Conservation (phyloP, 1,139 yeast genomes). For the Suhomyces kunorum region DNA sequence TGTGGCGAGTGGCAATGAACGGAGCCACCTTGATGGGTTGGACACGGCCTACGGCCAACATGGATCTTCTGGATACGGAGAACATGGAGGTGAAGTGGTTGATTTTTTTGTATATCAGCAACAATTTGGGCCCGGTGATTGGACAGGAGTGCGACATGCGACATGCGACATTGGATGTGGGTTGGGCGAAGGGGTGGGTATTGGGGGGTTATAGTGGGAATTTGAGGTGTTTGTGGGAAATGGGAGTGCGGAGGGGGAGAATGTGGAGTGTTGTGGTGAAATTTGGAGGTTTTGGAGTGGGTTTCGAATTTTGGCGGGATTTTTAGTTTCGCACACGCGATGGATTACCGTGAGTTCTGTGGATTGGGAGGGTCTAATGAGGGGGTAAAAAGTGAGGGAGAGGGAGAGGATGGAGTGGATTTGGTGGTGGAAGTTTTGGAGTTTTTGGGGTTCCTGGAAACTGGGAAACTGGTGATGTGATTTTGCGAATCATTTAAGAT, state of each 20-base stretch:
- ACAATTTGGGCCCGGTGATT: conserved; percentile 31
- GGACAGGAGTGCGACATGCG: conserved; percentile 21
- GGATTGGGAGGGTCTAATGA: too few relatives aligned
- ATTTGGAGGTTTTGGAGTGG: not conserved
- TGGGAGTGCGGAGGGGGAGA: not conserved
- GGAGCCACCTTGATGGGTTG: conserved; percentile 19
- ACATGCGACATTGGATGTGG: conserved; percentile 2
- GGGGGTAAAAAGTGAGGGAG: not conserved
- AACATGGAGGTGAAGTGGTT: conserved; percentile 21
- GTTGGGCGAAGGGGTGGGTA: not conserved
- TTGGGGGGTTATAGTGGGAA: not conserved
- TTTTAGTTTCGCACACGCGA: not conserved
- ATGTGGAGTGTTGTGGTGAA: not conserved
- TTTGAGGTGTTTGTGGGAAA: not conserved
- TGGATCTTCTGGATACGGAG: conserved; percentile 30
- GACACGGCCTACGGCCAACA: conserved; percentile 21
- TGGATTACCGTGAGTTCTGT: too few relatives aligned
- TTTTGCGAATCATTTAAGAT: not conserved
- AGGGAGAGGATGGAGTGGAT: not conserved
- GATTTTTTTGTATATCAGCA: conserved; percentile 29
- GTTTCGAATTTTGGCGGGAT: not conserved
- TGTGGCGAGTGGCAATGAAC: conserved; percentile 24
- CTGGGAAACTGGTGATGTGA: too few relatives aligned
- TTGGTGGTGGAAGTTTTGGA: not conserved
- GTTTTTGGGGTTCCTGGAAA: not conserved